Base-by-base conservation (phyloP, 192 early-diverging fungal genomes). In the Spinellus fusiger region DNA sequence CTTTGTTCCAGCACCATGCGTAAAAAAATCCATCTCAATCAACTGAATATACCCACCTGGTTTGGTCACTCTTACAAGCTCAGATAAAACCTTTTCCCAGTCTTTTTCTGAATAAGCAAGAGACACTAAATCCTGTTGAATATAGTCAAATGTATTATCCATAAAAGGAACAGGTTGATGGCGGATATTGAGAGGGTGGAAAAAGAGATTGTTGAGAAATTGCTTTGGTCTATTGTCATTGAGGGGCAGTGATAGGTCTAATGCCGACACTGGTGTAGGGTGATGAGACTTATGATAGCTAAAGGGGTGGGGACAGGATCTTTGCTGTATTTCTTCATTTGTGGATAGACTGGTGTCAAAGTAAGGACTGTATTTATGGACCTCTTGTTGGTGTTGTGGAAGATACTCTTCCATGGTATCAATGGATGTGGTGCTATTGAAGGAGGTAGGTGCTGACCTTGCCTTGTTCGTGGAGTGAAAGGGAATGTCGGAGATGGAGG, bases 31-130 rank as follows among this genome's bases (percentile, higher is more conserved):
- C 20, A 63, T 47, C 23, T 69, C 68, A 18, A 62, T 47, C 38
- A 73, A 29, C 27, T 73, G 64, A 25, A 74, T 50, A 54, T 60
- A 74, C 1, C 73, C 73, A 16, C 68, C 69, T 1, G 73, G 68
- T 55, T 70, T 66, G 5, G 57, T 55, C 0, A 74, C 73, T 44
- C 73, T 54, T 15, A 64, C 31, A 22, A 74, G 23, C 27, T 65
- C 64, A 0, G n/a, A 2, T 0, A 65, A 0, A 0, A 65, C 34
- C 10, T 29, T 31, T 32, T 58, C 35, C 64, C 64, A 65, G 33
- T 65, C 35, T 3, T 8, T 22, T 33, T 35, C 16, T 3, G 64
- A 51, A 25, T 49, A 65, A 0, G 49, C 20, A 0, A 47, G 8
- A 0, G 64, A 44, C 3, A 35, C 55, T 16, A 65, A 34, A 27